Base-by-base conservation (phyloP, 257 asterid species). In the Linderniella brevidens region DNA sequence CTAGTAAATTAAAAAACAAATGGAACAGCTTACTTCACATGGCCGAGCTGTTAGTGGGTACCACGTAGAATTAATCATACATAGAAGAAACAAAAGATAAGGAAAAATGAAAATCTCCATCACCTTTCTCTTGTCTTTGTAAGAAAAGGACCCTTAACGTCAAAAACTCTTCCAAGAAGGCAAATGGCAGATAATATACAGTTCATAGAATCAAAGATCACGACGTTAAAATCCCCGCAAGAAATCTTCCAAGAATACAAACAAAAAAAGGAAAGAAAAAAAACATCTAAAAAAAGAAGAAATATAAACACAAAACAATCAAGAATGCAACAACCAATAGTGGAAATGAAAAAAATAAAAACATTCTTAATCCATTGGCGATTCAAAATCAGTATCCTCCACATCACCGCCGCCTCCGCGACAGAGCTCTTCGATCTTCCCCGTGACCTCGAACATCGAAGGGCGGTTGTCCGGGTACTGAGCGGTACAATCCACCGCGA, bases 391-490 rank as follows among this genome's bases (percentile, higher is more conserved):
- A 37, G 65, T 57, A 41, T 61, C 75, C 1, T 19, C 67, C 1
- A 19, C 17, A 0, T 10, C 40, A 13, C 56, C 29, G 10, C 11
- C 19, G 9, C 17, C 67, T 0, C 36, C 47, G 17, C 61, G 75
- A 35, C 76, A 65, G 18, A 77, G 64, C 60, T 67, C 78, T 8
- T 64, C 74, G 13, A 77, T 70, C 42, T 49, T 66, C 38, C 40
- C 18, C 2, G 65, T 64, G 13, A 77, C 76, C 64, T 69, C 74
- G 9, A 35, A 19, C 81, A 77, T 77, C 1, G 62, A 37, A 3
- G 86, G 86, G 0, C 86, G 76, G 44, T 67, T 69, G 48, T 77
- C 86, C 0, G 86, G 86, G 14, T 69, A 64, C 48, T 67, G 74
- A 0, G 64, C 76, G 0, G 86, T 73, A 62, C 86, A 73, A 52